phyloP scores from a whole-genome alignment of 1,139 yeast genomes.

The Blastobotrys persicus region DNA sequence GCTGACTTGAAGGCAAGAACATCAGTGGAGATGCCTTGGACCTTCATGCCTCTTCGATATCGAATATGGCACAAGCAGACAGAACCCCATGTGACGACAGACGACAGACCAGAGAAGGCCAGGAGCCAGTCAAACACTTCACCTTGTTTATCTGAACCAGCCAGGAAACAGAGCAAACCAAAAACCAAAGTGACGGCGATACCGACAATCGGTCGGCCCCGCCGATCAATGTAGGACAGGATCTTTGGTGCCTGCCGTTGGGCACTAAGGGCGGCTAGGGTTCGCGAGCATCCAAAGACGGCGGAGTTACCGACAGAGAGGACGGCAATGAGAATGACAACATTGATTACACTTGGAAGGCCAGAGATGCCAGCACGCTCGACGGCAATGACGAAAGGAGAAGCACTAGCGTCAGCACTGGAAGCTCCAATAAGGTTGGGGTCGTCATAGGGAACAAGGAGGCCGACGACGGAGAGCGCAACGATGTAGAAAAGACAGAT shows the following conservation, averaged over 20 bases:
- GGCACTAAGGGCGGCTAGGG: slow-evolving; percentile 74
- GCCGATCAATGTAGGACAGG: slow-evolving; percentile 67
- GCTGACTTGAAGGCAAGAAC: slow-evolving; percentile 71
- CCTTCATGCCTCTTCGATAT: slow-evolving; percentile 69
- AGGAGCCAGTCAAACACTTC: slow-evolving; percentile 75
- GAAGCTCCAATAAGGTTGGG: slow-evolving; percentile 44
- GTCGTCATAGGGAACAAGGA: slow-evolving; percentile 65
- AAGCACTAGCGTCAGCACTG: slow-evolving; percentile 58
- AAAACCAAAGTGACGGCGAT: slow-evolving; percentile 53
- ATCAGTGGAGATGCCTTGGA: slow-evolving; percentile 58
- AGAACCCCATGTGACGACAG: slow-evolving; percentile 76
- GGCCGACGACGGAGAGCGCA: slow-evolving; percentile 59
- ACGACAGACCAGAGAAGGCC: slow-evolving; percentile 76
- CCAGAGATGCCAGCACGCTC: slow-evolving; percentile 54
- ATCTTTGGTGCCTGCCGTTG: slow-evolving; percentile 74
- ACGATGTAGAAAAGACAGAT: slow-evolving; percentile 62
- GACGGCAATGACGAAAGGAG: slow-evolving; percentile 74
- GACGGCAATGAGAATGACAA: slow-evolving; percentile 66
- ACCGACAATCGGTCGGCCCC: slow-evolving; percentile 72
- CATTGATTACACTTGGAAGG: slow-evolving; percentile 68
- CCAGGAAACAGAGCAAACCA: slow-evolving; percentile 70
- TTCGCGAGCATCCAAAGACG: slow-evolving; percentile 74
- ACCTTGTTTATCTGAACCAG: slow-evolving; percentile 63
- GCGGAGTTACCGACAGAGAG: slow-evolving; percentile 73
- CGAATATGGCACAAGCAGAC: slow-evolving; percentile 73